Base-by-base conservation (phyloP, 345 rosid species). In the Turritis glabra region DNA sequence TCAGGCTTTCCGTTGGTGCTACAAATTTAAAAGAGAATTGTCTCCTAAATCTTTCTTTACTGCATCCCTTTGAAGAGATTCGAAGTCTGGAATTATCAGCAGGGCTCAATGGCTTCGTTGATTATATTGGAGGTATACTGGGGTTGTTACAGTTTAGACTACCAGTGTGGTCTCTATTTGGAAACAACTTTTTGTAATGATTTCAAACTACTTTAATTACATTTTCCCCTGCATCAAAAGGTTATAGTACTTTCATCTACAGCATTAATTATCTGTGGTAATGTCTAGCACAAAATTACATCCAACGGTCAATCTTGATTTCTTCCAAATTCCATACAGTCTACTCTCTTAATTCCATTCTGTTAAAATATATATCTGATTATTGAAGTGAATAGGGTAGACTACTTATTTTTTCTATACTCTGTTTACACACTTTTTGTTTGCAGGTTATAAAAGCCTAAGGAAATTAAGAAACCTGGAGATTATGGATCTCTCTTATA, bases 41-140 rank as follows among this genome's bases (percentile, higher is more conserved):
- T 47, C 27, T 46, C 25, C 47, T 57, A 15, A 70, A 70, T 21
- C 43, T 70, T 44, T 70, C 65, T 21, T 44, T 55, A 43, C 17
- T 71, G 8, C 67, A 59, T 47, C 75, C 75, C 7, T 71, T 71
- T 46, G 75, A 71, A 47, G 74, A 70, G 0, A 8, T 56, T 44
- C 33, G 23, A 70, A 70, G 17, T 22, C 35, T 70, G 0, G n/a
- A 33, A 56, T 46, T 59, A 14, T 69, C 30, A 8, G 50, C 32
- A 2, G 10, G 32, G 29, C 15, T 25, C 18, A 25, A 2, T 23
- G 57, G 57, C 57, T 30, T 56, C 1, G 19, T 30, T 30, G 41
- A 56, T 56, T 5, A 32, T 18, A 2, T 56, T 15, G 37, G 9
- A n/a, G 62, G 41, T 56, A 56, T 38, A 38, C 37, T 13, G 7